Evolutionary conservation across 2,329 filamentous ascomycete species (phyloP), one percentile per base, ranked within the genome.

Genomic region (Phialophora tarda): DNA sequence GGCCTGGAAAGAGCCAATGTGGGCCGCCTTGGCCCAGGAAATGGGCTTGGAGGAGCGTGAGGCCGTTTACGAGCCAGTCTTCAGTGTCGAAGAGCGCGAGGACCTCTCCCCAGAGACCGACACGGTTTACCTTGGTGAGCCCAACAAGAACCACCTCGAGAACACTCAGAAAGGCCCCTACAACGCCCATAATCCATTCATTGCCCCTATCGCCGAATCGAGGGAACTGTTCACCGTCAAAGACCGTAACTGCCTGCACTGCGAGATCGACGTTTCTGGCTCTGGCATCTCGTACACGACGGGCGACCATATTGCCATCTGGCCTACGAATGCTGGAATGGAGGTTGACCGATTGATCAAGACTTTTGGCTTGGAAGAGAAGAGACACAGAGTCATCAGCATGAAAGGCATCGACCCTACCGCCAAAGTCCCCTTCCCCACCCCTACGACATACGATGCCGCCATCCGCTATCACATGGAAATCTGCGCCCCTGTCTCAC

Each of bases 1-100:
- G 74, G 92, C 94, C 71, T 99, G 95, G 95, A 99, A 99, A 82
- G 95, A 99, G 75, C 93, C 93, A 69, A 99, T 99, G 95, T 99
- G 96, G 95, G 83, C 86, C 74, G 91, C 91, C 67, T 84, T 99
- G 61, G 85, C 90, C 26, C 86, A 91, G 71, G 88, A 91, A 76
- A 92, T 99, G 90, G 87, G 87, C 62, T 83, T 99, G 63, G 91
- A 98, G 80, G 95, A 99, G 81, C 93, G 95, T 66, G 96, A 99
- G 78, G 92, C 93, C 68, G 89, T 96, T 67, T 99, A 98, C 78
- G 96, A 99, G 78, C 92, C 95, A 58, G 88, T 93, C 65, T 97
- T 97, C 77, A 88, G 87, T 73, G 89, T 99, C 73, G 86, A 86
- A 28, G 91, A 97, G 74, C 87, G 89, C 71, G 87, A 91, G 12